A percentile compares a stretch with the other conserved stretches of the same genome.
These are phyloP conservation scores for Saxophila tyrrhenica DNA, from an alignment of 495 filamentous ascomycete species.

Conservation along the genomic window DNA sequence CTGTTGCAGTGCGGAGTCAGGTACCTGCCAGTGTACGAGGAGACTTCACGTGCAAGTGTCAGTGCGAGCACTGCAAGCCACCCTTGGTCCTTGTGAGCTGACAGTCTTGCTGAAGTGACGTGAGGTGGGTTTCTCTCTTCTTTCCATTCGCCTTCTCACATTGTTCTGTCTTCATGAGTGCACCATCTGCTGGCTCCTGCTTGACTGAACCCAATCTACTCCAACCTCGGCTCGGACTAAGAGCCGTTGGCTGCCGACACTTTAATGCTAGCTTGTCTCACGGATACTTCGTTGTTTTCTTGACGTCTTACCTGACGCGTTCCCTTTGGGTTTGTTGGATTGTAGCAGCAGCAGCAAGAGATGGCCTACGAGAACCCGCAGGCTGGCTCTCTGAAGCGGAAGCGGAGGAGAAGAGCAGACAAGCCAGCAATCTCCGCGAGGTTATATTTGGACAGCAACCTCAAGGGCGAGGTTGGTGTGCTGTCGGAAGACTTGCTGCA, in stretches of 20 bases:
- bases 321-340: neutral
- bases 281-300: neutral
- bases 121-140: neutral
- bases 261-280: neutral
- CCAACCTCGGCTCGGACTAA: neutral
- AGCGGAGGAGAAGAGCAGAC: slow-evolving; percentile 41
- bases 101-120: no score
- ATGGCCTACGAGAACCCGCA: slow-evolving; percentile 12
- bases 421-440: slow-evolving; percentile 47
- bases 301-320: neutral
- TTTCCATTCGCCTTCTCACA: neutral
- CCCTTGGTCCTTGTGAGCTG: no score
- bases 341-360: neutral
- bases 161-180: no score
- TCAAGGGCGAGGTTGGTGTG: slow-evolving; percentile 79
- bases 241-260: neutral
- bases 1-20: no score
- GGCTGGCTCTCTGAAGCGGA: slow-evolving; percentile 25
- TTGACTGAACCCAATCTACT: no score
- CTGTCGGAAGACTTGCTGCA: slow-evolving; percentile 75
- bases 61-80: no score
- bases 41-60: neutral
- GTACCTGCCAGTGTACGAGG: no score
- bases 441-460: slow-evolving; percentile 65
- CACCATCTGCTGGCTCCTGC: neutral